phyloP scores from a whole-genome alignment of 306 rosid genomes.

The Nissolia schottii region DNA sequence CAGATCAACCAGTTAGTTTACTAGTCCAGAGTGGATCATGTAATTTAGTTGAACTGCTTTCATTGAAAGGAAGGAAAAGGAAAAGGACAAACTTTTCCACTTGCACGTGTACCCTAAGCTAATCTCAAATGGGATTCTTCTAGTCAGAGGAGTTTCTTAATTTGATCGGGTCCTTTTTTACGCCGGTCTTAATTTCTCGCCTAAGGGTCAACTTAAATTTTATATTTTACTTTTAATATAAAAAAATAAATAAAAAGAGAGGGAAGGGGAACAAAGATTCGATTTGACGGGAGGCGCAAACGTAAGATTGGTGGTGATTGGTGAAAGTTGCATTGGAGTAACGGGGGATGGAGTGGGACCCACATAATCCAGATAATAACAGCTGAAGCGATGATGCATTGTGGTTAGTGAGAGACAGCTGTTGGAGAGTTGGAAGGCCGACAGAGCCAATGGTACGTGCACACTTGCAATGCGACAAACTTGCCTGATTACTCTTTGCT shows the following conservation, averaged over 20 bases:
- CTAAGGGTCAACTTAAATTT: too few relatives aligned
- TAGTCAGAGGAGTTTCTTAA: too few relatives aligned
- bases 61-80: too few relatives aligned
- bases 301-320: neutral
- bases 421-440: neutral
- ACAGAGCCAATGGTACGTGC: conserved; percentile 14
- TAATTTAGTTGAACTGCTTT: neutral
- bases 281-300: neutral
- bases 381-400: neutral
- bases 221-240: too few relatives aligned
- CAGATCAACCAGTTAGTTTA: neutral
- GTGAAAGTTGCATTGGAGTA: neutral
- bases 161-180: too few relatives aligned
- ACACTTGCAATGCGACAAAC: neutral
- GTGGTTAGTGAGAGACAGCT: neutral
- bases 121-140: too few relatives aligned
- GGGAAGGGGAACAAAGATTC: conserved; percentile 14
- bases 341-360: neutral
- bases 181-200: too few relatives aligned
- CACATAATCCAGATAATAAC: neutral
- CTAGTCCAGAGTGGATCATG: neutral
- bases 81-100: too few relatives aligned
- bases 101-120: too few relatives aligned
- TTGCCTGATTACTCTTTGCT: neutral
- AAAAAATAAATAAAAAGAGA: neutral